Evolutionary conservation across 2,329 filamentous ascomycete genomes (phyloP).

Genomic region (Diaporthe sp.): DNA sequence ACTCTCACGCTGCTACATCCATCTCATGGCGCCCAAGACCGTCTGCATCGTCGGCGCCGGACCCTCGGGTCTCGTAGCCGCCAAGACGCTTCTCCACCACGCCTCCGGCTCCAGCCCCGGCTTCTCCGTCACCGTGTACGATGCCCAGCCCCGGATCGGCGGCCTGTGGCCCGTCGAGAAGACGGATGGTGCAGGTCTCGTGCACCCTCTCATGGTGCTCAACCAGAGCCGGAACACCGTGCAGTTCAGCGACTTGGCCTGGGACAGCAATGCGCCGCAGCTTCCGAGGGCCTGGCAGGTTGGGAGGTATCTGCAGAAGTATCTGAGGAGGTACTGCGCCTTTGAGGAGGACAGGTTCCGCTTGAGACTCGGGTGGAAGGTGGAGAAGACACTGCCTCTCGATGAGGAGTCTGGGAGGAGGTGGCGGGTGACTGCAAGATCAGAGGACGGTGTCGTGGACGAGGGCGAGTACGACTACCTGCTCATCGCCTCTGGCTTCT

Average conservation of each 20-base stretch:
- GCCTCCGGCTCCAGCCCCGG: constrained; percentile 55
- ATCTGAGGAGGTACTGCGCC: constrained; percentile 70
- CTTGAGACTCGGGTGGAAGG: constrained; percentile 64
- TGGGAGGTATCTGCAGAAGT: constrained; percentile 78
- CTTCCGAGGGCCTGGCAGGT: constrained; percentile 85
- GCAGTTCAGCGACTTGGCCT: constrained; percentile 79
- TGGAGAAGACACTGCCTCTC: constrained; percentile 56
- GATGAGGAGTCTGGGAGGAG: constrained; percentile 47
- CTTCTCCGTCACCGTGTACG: constrained; percentile 80
- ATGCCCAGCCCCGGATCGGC: constrained; percentile 75
- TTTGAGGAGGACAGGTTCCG: constrained; percentile 53
- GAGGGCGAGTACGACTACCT: constrained; percentile 77
- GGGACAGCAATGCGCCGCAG: constrained; percentile 72
- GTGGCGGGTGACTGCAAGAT: constrained; percentile 59
- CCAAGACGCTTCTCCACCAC: constrained; percentile 78
- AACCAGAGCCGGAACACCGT: constrained; percentile 87
- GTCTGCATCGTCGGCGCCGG: constrained; percentile 74
- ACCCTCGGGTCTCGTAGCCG: constrained; percentile 77
- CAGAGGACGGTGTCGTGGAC: constrained; percentile 53
- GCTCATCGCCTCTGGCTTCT: constrained; percentile 82
- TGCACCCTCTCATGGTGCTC: constrained; percentile 77
- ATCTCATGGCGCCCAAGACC: constrained; percentile 58
- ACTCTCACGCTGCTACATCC: constrained; percentile 4
- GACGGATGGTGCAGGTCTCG: constrained; percentile 62
- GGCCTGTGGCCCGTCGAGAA: constrained; percentile 80